Conservation (phyloP, 2,329 filamentous ascomycete genomes). For the Orbilia javanica region DNA sequence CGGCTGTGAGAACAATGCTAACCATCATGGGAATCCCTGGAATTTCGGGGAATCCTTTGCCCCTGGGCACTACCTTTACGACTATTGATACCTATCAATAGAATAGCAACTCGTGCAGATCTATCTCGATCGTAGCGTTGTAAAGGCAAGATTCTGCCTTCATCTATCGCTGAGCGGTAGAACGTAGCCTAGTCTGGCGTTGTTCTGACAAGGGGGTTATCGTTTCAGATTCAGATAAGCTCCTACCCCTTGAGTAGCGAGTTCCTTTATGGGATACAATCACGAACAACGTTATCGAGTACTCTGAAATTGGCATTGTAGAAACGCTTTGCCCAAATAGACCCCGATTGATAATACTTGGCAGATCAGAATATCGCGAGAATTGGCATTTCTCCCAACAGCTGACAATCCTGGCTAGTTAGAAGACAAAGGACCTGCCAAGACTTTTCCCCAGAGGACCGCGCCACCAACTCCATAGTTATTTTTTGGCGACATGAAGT, state of each 20-base stretch:
- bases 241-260: conserved; percentile 18
- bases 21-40: not conserved
- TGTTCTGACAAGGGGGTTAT: not conserved
- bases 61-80: not conserved
- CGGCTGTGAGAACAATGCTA: not conserved
- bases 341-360: not conserved
- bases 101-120: not conserved
- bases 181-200: not conserved
- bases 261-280: conserved; percentile 3
- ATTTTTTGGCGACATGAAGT: not conserved
- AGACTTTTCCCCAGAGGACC: not conserved
- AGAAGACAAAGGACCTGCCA: not conserved
- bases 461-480: not conserved
- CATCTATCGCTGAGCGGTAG: not conserved
- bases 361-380: not conserved
- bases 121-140: not conserved
- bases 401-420: not conserved
- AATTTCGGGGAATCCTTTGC: not conserved
- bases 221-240: conserved; percentile 28
- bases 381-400: conserved; percentile 3
- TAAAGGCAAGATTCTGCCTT: not conserved
- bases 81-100: not conserved
- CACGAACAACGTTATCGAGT: not conserved
- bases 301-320: conserved; percentile 4
- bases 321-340: not conserved